Conservation (phyloP, 2,329 filamentous ascomycete genomes). For the Acephala macrosclerotiorum region DNA sequence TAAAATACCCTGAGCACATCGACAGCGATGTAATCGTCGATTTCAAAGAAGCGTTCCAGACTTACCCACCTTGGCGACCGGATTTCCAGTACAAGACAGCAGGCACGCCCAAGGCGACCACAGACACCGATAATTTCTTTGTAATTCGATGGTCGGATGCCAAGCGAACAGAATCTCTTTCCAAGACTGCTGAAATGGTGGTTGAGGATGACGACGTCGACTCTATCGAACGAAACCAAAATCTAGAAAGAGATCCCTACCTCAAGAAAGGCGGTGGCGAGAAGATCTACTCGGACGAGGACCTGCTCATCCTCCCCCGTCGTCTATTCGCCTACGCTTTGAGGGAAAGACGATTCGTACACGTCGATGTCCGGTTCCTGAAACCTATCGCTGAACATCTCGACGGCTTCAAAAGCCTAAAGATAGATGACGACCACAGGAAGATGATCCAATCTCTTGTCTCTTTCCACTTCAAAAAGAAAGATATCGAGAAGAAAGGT, state of each 20-base stretch:
- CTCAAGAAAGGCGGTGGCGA: not conserved
- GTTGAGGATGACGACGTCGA: not conserved
- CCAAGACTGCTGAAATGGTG: conserved; percentile 34
- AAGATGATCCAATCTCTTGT: conserved; percentile 31
- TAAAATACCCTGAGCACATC: conserved; percentile 31
- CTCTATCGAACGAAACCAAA: not conserved
- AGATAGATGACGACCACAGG: conserved; percentile 36
- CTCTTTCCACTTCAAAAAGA: conserved; percentile 22
- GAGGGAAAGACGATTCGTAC: conserved; percentile 39
- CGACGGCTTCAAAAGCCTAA: conserved; percentile 50
- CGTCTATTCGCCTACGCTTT: conserved; percentile 47
- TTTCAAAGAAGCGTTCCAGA: conserved; percentile 33
- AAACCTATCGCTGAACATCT: conserved; percentile 38
- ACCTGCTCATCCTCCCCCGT: conserved; percentile 56
- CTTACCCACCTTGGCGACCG: conserved; percentile 3
- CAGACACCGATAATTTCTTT: conserved; percentile 49
- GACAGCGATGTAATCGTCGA: conserved; percentile 40
- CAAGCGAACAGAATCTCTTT: conserved; percentile 46
- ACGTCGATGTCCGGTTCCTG: conserved; percentile 26
- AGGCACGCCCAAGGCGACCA: conserved; percentile 44
- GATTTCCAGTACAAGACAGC: conserved; percentile 12
- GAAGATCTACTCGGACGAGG: conserved; percentile 52
- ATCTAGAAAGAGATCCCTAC: not conserved
- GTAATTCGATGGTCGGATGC: conserved; percentile 54
- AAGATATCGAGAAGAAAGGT: conserved; percentile 10